These are phyloP conservation scores for Maudiozyma bulderi DNA, from an alignment of 805 yeast genomes.

Conservation along the genomic window DNA sequence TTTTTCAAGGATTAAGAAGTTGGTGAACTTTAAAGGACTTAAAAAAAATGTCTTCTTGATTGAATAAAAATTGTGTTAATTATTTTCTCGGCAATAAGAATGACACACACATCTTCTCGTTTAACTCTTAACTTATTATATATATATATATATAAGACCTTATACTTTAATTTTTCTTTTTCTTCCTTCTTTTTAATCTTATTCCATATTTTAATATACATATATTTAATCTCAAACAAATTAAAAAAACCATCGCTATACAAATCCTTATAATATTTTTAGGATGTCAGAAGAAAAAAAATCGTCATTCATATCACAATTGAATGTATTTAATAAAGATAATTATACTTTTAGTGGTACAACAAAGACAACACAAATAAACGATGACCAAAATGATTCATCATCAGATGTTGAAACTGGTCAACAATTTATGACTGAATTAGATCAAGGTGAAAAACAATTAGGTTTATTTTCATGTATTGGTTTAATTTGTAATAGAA, in stretches of 20 bases:
- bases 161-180: too few species aligned
- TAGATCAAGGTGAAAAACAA: slow-evolving; percentile 35
- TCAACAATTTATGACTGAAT: slow-evolving; percentile 27
- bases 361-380: neutral
- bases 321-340: slow-evolving; percentile 25
- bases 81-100: too few species aligned
- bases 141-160: neutral
- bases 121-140: neutral
- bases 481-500: slow-evolving; percentile 56
- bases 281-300: slow-evolving; percentile 9
- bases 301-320: slow-evolving; percentile 16
- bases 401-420: slow-evolving; percentile 18
- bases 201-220: neutral
- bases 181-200: too few species aligned
- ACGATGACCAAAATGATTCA: slow-evolving; percentile 4
- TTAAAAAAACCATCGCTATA: neutral
- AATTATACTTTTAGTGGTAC: slow-evolving; percentile 12
- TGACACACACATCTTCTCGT: too few species aligned
- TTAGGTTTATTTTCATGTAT: slow-evolving; percentile 50
- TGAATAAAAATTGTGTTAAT: too few species aligned
- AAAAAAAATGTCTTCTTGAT: too few species aligned
- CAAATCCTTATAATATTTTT: neutral
- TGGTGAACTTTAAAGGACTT: too few species aligned
- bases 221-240: neutral
- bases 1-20: too few species aligned